phyloP scores from a whole-genome alignment of 2,329 filamentous ascomycete genomes.

The Monosporascus sp. region DNA sequence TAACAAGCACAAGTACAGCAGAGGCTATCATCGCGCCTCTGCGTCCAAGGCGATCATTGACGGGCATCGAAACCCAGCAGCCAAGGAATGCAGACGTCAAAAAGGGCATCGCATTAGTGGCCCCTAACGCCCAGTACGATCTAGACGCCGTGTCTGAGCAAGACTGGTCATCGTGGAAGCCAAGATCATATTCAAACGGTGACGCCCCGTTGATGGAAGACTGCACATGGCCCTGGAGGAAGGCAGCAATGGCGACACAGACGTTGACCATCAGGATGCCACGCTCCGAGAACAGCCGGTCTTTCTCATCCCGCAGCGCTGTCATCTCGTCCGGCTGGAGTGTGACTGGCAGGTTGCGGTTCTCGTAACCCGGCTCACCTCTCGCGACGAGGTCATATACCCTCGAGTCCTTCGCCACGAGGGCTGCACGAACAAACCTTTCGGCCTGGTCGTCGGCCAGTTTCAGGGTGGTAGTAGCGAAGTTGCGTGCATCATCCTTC shows the following conservation, averaged over 20 bases:
- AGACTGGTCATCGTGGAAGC: not conserved
- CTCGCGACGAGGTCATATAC: constrained; percentile 29
- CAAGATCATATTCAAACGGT: constrained; percentile 5
- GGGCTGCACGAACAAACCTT: constrained; percentile 18
- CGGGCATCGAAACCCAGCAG: constrained; percentile 28
- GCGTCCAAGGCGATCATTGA: constrained; percentile 32
- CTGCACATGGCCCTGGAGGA: constrained; percentile 34
- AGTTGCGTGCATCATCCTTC: not conserved
- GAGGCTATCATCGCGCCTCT: constrained; percentile 29
- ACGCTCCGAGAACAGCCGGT: constrained; percentile 29
- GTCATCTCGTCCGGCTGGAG: constrained; percentile 26
- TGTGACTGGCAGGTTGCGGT: constrained; percentile 19
- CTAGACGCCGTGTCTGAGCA: constrained; percentile 4
- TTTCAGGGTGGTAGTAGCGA: not conserved
- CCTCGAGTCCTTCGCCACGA: constrained; percentile 31
- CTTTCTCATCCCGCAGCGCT: constrained; percentile 27
- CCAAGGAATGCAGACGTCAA: constrained; percentile 28
- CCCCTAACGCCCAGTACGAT: constrained; percentile 20
- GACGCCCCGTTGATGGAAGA: constrained; percentile 33
- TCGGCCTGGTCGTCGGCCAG: not conserved
- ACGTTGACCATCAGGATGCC: constrained; percentile 31
- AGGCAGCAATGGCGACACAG: constrained; percentile 33
- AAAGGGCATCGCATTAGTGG: constrained; percentile 29
- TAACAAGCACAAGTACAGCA: constrained; percentile 28
- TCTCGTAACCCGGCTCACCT: constrained; percentile 10